Percentiles rank a stretch among this genome's conserved stretches.
Evolutionary conservation across 164 flowering plant genomes (phyloP).

Genomic region (Aristolochia contorta): DNA sequence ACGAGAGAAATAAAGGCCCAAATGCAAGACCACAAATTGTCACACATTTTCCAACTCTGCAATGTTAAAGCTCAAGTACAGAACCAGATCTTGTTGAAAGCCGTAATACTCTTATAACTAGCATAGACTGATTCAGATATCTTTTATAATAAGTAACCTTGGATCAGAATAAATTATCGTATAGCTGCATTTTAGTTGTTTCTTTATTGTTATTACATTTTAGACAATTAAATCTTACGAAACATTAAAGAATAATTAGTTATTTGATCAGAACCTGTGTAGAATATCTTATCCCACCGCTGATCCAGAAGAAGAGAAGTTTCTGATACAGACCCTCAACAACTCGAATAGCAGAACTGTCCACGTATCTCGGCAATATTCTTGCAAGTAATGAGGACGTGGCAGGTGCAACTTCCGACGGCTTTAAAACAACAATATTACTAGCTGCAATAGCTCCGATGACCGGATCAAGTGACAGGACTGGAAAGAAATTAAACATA

Average conservation of each 20-base stretch:
- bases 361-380: conserved; percentile 43
- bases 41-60: no score
- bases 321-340: conserved; percentile 77
- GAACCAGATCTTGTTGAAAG: no score
- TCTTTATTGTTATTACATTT: background rate
- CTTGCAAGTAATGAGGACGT: conserved; percentile 59
- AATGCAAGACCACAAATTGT: no score
- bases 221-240: background rate
- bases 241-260: background rate
- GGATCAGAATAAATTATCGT: background rate
- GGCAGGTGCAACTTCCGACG: conserved; percentile 86
- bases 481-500: conserved; percentile 22
- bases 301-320: conserved; percentile 73
- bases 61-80: no score
- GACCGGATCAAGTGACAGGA: conserved; percentile 76
- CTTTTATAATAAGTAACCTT: no score
- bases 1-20: no score
- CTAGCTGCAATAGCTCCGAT: conserved; percentile 95
- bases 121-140: no score
- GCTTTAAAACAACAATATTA: conserved; percentile 72
- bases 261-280: conserved; percentile 45
- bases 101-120: no score
- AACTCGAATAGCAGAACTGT: conserved; percentile 60
- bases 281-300: conserved; percentile 89
- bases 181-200: background rate